Evolutionary conservation across 2,329 filamentous ascomycete genomes (phyloP).

Genomic region (Beauveria medogensis): DNA sequence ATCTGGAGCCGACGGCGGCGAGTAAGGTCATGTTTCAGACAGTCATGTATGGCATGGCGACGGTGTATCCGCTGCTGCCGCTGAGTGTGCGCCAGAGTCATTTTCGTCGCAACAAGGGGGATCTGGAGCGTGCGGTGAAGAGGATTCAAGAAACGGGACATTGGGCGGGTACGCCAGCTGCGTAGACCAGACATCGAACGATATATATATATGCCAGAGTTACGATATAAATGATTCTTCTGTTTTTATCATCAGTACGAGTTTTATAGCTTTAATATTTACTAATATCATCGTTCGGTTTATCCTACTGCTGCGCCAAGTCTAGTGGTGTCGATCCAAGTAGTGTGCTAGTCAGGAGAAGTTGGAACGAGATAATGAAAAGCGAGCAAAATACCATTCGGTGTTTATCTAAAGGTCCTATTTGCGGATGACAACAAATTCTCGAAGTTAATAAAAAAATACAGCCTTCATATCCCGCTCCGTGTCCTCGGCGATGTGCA

Average conservation of each 20-base stretch:
- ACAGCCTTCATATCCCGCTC: too few relatives aligned
- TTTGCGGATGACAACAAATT: too few relatives aligned
- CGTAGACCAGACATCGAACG: not conserved
- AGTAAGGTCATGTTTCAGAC: slow-evolving; percentile 13
- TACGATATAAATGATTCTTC: not conserved
- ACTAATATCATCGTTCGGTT: too few relatives aligned
- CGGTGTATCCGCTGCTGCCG: slow-evolving; percentile 16
- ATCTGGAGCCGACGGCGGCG: slow-evolving; percentile 15
- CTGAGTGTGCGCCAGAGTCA: slow-evolving; percentile 17
- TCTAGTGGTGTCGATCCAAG: not conserved
- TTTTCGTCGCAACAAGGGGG: slow-evolving; percentile 17
- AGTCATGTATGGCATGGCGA: slow-evolving; percentile 21
- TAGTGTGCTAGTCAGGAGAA: too few relatives aligned
- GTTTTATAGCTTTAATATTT: not conserved
- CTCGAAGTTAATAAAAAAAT: too few relatives aligned
- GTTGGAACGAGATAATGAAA: not conserved
- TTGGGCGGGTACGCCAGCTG: not conserved
- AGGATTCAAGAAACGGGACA: slow-evolving; percentile 16
- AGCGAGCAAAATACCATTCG: not conserved
- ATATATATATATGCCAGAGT: too few relatives aligned
- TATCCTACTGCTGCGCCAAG: too few relatives aligned
- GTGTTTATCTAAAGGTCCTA: too few relatives aligned
- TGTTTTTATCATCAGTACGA: not conserved
- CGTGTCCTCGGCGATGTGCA: too few relatives aligned
- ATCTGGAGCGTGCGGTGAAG: slow-evolving; percentile 17